These are phyloP conservation scores for Aristolochia contorta DNA, from an alignment of 164 flowering plant genomes.

Conservation along the genomic window DNA sequence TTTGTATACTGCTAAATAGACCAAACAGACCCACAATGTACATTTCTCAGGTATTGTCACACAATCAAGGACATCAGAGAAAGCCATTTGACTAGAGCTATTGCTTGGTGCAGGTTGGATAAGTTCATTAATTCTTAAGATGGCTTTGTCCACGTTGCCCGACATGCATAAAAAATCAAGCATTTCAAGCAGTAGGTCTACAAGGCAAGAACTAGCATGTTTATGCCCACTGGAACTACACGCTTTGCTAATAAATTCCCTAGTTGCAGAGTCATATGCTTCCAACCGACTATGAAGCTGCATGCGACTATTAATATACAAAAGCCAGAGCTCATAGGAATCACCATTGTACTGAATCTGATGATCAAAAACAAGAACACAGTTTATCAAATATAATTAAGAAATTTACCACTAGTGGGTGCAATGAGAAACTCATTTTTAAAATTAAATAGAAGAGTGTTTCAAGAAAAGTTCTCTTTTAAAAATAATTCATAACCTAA, in stretches of 20 bases:
- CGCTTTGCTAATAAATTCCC: slow-evolving; percentile 37
- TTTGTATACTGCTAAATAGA: slow-evolving; percentile 62
- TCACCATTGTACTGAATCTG: slow-evolving; percentile 56
- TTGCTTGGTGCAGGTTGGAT: slow-evolving; percentile 18
- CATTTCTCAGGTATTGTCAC: slow-evolving; percentile 62
- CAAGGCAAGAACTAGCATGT: slow-evolving; percentile 59
- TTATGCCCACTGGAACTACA: slow-evolving; percentile 23
- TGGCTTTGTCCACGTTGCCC: slow-evolving; percentile 41
- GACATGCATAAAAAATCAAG: slow-evolving; percentile 56
- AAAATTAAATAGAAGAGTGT: neutral
- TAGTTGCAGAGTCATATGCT: slow-evolving; percentile 60
- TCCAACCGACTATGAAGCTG: slow-evolving; percentile 40
- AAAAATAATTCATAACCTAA: too few relatives aligned
- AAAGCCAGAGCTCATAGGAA: slow-evolving; percentile 82
- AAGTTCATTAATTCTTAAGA: slow-evolving; percentile 32
- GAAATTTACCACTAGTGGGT: neutral
- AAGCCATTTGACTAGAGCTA: slow-evolving; percentile 14
- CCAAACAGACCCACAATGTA: slow-evolving; percentile 74
- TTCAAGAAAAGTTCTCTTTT: too few relatives aligned
- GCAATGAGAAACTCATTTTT: neutral
- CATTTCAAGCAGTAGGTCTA: slow-evolving; percentile 81
- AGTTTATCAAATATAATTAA: neutral
- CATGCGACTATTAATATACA: slow-evolving; percentile 71
- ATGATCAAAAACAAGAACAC: slow-evolving; percentile 8
- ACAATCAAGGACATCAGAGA: slow-evolving; percentile 41